Evolutionary conservation across 2,329 filamentous ascomycete genomes (phyloP), one percentile per base, ranked within the genome.

Genomic region (Penicillium sp.): DNA sequence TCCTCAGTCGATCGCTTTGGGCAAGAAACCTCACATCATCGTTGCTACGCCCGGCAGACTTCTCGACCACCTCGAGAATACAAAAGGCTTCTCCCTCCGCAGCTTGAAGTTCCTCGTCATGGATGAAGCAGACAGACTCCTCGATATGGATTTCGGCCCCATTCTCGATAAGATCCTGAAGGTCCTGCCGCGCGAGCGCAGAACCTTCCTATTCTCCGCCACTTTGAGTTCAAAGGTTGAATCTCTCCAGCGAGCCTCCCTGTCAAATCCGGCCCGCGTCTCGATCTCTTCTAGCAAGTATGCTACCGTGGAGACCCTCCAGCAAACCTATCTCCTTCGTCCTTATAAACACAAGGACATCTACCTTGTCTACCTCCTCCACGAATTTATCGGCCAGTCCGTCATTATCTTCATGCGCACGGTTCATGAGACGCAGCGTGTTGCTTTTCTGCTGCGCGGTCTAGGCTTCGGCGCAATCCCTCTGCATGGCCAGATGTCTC

Each of bases 141-240:
- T 97, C 2, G 93, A 98, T 64, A 83, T 96, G 66, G 90, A 96
- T 67, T 97, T 97, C 59, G 90, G 90, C 0, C 88, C 89, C 2
- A 85, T 90, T 21, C 81, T 97, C 33, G 88, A 96, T 70, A 95
- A 95, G 71, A 88, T 96, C 48, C 79, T 97, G 45, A 91, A 93
- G 69, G 88, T 94, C 24, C 75, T 96, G 4, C 90, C 89, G 0
- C 76, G 83, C 35, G 84, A 89, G 63, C 79, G 81, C 38, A 72
- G 83, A 35, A 97, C 93, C 0, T 93, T 85, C 64, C 83, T 98
- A 37, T 97, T 95, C 76, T 93, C 86, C 4, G 91, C 93, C 1
- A 98, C 93, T 12, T 91, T 97, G 79, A 89, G 83, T 60, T 89
- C 84, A 53, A 95, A 96, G 68, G 86, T 98, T 51, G 93, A 97